These are phyloP conservation scores for Xylaria polymorpha DNA, from an alignment of 2,329 filamentous ascomycete species.

Conservation along the genomic window DNA sequence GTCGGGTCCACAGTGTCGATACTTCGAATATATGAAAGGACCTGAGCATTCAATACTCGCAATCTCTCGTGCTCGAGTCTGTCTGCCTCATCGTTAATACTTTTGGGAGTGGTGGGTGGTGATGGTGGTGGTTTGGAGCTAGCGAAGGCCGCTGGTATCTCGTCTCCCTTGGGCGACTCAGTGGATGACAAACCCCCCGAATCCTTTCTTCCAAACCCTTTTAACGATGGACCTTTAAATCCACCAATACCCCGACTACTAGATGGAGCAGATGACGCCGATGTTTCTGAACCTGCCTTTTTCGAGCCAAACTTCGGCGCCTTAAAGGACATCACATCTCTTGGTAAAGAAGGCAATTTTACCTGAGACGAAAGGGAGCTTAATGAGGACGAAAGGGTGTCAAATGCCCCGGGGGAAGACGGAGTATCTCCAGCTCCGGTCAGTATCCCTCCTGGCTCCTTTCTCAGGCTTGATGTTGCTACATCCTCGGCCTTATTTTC, in stretches of 20 bases:
- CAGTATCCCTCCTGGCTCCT: background rate
- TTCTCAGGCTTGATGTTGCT: background rate
- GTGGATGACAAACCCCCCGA: slow-evolving; percentile 23
- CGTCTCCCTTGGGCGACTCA: background rate
- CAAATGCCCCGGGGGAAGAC: background rate
- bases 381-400: slow-evolving; percentile 11
- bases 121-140: background rate
- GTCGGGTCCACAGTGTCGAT: background rate
- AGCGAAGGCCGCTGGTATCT: background rate
- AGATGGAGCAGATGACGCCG: slow-evolving; percentile 8
- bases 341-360: slow-evolving; percentile 32
- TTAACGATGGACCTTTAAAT: slow-evolving; percentile 37
- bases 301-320: slow-evolving; percentile 35
- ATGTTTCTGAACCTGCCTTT: slow-evolving; percentile 26
- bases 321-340: slow-evolving; percentile 31
- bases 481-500: slow-evolving; percentile 32
- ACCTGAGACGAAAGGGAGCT: slow-evolving; percentile 30
- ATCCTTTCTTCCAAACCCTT: slow-evolving; percentile 22
- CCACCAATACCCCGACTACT: slow-evolving; percentile 26
- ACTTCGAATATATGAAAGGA: background rate
- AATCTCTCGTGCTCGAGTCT: slow-evolving; percentile 1
- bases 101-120: background rate
- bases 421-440: background rate
- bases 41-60: background rate
- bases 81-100: background rate